Percentiles rank a stretch among this genome's conserved stretches.
Evolutionary conservation across 2,329 filamentous ascomycete species (phyloP).

Genomic region (Ascochyta koolunga): DNA sequence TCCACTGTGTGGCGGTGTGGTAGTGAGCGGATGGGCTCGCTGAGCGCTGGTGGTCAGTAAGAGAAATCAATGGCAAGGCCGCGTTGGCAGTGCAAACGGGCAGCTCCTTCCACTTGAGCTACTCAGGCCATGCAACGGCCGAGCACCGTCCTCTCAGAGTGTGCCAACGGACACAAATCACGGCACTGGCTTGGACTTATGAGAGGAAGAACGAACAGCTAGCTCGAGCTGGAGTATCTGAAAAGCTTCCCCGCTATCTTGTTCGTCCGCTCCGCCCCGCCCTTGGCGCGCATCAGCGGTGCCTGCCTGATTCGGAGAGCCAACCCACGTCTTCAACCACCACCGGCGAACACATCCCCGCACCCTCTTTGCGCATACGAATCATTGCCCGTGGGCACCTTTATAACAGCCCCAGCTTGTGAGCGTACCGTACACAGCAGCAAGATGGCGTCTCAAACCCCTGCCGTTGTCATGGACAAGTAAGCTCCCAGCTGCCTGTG

Average conservation of each 20-base stretch:
- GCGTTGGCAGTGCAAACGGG: constrained; percentile 24
- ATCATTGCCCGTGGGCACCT: constrained; percentile 21
- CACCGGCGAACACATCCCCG: constrained; percentile 30
- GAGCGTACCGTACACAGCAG: constrained; percentile 28
- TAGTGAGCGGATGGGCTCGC: constrained; percentile 18
- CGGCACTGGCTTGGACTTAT: constrained; percentile 7
- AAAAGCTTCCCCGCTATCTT: constrained; percentile 23
- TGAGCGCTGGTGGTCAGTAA: constrained; percentile 30
- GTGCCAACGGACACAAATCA: not conserved
- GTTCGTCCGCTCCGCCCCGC: constrained; percentile 25
- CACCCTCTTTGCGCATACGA: constrained; percentile 31
- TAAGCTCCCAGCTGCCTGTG: constrained; percentile 62
- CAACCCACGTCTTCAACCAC: constrained; percentile 38
- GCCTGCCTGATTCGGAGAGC: constrained; percentile 30
- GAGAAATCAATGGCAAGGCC: constrained; percentile 22
- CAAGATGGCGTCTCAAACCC: constrained; percentile 94
- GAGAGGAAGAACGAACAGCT: constrained; percentile 18
- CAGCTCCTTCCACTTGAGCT: constrained; percentile 31
- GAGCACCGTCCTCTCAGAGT: not conserved
- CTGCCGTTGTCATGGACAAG: constrained; percentile 99
- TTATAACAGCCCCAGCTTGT: constrained; percentile 37
- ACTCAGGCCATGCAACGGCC: constrained; percentile 16
- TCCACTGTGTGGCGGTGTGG: constrained; percentile 19
- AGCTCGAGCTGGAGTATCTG: not conserved
- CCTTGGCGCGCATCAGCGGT: constrained; percentile 22